These are phyloP conservation scores for Umbelopsis sp. DNA, from an alignment of 192 early-diverging fungal species.

Conservation along the genomic window DNA sequence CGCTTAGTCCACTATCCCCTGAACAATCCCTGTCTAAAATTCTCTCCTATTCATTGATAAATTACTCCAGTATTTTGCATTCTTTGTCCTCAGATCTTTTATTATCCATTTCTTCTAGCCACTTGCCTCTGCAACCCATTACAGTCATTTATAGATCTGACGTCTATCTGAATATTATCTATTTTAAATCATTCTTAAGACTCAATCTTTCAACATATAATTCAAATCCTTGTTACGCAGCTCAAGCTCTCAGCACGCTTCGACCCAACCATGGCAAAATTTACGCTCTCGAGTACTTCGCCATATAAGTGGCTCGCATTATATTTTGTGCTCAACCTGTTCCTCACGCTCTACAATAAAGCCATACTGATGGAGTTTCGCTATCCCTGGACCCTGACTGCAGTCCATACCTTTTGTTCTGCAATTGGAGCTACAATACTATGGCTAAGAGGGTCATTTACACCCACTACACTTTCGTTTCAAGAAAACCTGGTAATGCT, in stretches of 20 bases:
- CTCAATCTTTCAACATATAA: background rate
- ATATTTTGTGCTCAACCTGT: constrained; percentile 56
- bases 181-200: background rate
- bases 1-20: background rate
- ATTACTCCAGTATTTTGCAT: constrained; percentile 7
- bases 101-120: background rate
- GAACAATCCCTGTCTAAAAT: background rate
- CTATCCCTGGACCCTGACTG: constrained; percentile 69
- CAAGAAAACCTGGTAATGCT: constrained; percentile 42
- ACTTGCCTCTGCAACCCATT: background rate
- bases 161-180: background rate
- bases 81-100: constrained; percentile 5
- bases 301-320: constrained; percentile 43
- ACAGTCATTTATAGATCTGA: constrained; percentile 9
- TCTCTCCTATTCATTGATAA: background rate
- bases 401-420: constrained; percentile 55
- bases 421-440: constrained; percentile 48
- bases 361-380: constrained; percentile 55
- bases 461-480: constrained; percentile 26
- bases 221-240: background rate
- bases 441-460: constrained; percentile 21
- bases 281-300: background rate
- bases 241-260: background rate
- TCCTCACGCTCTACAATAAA: constrained; percentile 66
- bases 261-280: background rate